A percentile compares a stretch with the other conserved stretches of the same genome.
phyloP scores from a whole-genome alignment of 495 filamentous ascomycete species.

The Trichoderma gamsii region DNA sequence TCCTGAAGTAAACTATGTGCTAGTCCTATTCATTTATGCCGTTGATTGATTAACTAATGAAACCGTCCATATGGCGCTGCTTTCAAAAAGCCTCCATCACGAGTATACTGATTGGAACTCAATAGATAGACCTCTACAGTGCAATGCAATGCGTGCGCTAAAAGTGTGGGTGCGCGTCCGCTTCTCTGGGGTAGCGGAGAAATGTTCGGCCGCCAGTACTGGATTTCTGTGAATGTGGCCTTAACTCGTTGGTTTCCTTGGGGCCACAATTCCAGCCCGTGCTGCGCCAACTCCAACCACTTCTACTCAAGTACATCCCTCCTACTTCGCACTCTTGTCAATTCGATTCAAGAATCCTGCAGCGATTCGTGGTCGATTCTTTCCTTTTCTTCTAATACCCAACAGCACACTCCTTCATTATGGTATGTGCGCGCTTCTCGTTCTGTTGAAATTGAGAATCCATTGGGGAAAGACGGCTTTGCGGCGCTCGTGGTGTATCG shows the following conservation, averaged over 20 bases:
- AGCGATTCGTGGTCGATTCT: constrained; percentile 21
- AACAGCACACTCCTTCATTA: constrained; percentile 23
- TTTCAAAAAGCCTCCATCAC: no score
- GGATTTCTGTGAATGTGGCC: constrained; percentile 17
- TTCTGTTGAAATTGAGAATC: background rate
- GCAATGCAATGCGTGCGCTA: background rate
- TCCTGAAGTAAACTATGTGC: background rate
- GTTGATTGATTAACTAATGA: background rate
- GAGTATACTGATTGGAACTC: no score
- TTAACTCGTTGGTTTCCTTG: constrained; percentile 9
- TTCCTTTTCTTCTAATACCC: constrained; percentile 24
- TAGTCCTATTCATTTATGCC: background rate
- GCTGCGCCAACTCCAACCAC: constrained; percentile 10
- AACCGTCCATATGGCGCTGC: no score
- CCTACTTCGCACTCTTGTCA: background rate
- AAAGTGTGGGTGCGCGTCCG: background rate
- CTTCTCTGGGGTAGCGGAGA: constrained; percentile 10
- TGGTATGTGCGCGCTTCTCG: constrained; percentile 22
- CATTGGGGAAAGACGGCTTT: background rate
- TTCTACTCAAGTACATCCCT: constrained; percentile 4
- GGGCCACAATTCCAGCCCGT: constrained; percentile 14
- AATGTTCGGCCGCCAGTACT: constrained; percentile 4
- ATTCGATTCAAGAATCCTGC: constrained; percentile 10
- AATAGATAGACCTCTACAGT: background rate
- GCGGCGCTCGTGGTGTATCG: constrained; percentile 14